Percentiles rank a stretch among this genome's conserved stretches.
These are phyloP conservation scores for Sphaerulina vaccinii DNA, from an alignment of 2,329 filamentous ascomycete species.

Conservation along the genomic window DNA sequence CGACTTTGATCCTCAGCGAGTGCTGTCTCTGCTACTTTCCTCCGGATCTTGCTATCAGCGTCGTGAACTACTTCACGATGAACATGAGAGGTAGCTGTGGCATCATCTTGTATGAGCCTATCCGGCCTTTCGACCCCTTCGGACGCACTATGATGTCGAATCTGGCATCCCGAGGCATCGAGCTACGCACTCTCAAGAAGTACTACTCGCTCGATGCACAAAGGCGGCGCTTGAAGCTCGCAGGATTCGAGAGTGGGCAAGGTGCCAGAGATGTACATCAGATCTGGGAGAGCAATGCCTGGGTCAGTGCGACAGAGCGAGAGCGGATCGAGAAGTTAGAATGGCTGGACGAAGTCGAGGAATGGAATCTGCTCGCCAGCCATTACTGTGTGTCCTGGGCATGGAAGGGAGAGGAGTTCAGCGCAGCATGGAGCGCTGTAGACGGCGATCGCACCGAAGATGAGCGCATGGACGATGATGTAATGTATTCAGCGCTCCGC, in stretches of 20 bases:
- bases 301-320: conserved; percentile 71
- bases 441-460: conserved; percentile 21
- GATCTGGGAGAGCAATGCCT: conserved; percentile 67
- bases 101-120: conserved; percentile 84
- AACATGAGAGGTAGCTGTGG: conserved; percentile 49
- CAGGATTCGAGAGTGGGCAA: conserved; percentile 63
- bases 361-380: conserved; percentile 80
- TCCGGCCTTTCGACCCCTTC: conserved; percentile 79
- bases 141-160: conserved; percentile 91
- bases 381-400: conserved; percentile 94
- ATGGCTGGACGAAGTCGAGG: conserved; percentile 91
- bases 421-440: conserved; percentile 27
- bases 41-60: conserved; percentile 57
- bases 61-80: conserved; percentile 42
- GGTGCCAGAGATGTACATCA: conserved; percentile 61
- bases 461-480: conserved; percentile 24
- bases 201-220: conserved; percentile 72
- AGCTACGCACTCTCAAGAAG: conserved; percentile 74
- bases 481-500: neutral
- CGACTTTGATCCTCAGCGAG: conserved; percentile 87
- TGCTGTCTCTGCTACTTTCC: conserved; percentile 92
- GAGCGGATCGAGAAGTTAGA: conserved; percentile 76
- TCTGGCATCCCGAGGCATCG: conserved; percentile 75
- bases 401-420: conserved; percentile 55
- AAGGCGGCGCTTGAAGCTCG: conserved; percentile 60